These are phyloP conservation scores for Salix suchowensis DNA, from an alignment of 345 rosid species.

Conservation along the genomic window DNA sequence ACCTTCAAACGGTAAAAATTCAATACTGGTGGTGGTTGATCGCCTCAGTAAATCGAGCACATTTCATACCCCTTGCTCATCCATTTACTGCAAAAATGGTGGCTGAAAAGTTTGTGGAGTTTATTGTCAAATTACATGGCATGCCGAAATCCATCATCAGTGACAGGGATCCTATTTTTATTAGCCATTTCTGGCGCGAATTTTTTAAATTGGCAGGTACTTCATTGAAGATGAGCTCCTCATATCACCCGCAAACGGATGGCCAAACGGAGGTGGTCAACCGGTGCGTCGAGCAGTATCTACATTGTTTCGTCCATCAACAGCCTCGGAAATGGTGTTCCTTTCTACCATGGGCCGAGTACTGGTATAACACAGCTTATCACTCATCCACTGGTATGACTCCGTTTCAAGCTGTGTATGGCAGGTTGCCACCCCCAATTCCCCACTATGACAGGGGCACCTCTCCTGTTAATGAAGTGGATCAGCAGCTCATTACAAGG, in stretches of 20 bases:
- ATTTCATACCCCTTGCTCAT: accelerated
- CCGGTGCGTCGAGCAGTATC: neutral
- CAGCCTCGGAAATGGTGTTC: neutral
- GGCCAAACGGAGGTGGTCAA: neutral
- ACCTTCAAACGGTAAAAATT: too few relatives aligned
- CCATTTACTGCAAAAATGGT: too few relatives aligned
- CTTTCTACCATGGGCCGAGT: neutral
- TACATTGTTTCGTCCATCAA: neutral
- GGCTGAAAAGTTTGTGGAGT: too few relatives aligned
- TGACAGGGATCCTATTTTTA: too few relatives aligned
- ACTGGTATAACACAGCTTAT: neutral
- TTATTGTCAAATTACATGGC: neutral
- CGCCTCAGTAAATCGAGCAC: too few relatives aligned
- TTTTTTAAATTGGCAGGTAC: neutral
- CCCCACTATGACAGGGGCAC: neutral
- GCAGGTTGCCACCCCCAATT: neutral
- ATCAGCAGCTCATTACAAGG: neutral
- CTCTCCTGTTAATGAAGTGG: neutral
- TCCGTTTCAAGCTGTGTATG: neutral
- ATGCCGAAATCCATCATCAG: neutral
- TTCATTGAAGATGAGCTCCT: accelerated
- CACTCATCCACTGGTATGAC: neutral
- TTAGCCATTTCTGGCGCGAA: neutral
- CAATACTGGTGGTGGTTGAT: too few relatives aligned
- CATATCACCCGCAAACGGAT: neutral